Conservation (phyloP, 2,329 filamentous ascomycete species). For the Aspergillus chevalieri region DNA sequence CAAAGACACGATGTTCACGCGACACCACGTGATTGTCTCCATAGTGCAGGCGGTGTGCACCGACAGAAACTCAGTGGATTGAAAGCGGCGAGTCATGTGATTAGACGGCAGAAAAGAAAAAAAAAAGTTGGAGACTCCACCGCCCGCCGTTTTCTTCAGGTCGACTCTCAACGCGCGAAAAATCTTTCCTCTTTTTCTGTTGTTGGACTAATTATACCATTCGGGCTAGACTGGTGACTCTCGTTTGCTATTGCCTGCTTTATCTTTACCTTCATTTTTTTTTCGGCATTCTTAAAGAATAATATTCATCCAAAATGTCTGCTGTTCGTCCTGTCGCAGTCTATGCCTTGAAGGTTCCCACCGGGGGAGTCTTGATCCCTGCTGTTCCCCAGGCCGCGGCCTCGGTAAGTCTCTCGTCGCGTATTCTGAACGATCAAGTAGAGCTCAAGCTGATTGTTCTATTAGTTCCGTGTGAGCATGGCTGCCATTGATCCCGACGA, state of each 20-base stretch:
- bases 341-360: conserved; percentile 86
- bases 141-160: conserved; percentile 7
- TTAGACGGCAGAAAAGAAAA: background rate
- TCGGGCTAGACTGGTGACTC: background rate
- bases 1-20: no score
- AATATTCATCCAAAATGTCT: conserved; percentile 34
- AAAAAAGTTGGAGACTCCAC: background rate
- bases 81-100: background rate
- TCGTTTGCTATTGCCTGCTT: background rate
- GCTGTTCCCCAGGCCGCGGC: conserved; percentile 73
- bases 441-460: background rate
- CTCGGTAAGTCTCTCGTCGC: conserved; percentile 57
- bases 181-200: background rate
- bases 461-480: conserved; percentile 94
- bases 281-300: background rate
- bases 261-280: background rate
- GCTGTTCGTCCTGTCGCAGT: conserved; percentile 62
- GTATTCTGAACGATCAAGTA: background rate
- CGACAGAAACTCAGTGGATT: background rate
- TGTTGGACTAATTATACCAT: background rate
- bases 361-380: conserved; percentile 75
- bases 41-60: background rate
- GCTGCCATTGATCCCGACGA: conserved; percentile 90
- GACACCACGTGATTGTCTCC: no score
- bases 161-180: background rate